Conservation (phyloP, 2,329 filamentous ascomycete species). For the Ophiostoma sp. region DNA sequence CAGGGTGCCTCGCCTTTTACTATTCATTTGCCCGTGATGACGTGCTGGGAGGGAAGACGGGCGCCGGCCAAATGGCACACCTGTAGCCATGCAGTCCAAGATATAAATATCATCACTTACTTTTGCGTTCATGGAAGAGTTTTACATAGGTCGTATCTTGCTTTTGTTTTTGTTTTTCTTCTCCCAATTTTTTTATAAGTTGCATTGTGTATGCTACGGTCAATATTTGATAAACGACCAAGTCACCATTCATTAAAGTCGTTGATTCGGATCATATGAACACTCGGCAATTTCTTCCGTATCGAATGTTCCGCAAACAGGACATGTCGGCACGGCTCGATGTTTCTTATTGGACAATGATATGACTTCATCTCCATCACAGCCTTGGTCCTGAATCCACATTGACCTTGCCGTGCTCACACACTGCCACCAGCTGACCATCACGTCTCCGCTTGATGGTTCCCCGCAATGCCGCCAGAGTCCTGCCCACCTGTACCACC, state of each 20-base stretch:
- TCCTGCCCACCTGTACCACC: slow-evolving; percentile 1
- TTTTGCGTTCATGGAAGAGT: too few species aligned
- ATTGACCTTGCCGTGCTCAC: background rate
- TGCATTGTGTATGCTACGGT: too few species aligned
- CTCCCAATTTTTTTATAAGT: too few species aligned
- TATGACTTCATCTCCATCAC: background rate
- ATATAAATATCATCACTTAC: too few species aligned
- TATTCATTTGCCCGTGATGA: slow-evolving; percentile 1
- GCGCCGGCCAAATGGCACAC: background rate
- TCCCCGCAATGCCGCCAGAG: background rate
- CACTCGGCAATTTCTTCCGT: background rate
- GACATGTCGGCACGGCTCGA: background rate
- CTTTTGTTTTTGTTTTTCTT: too few species aligned
- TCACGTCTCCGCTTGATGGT: background rate
- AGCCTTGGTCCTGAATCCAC: background rate
- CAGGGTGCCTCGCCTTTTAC: slow-evolving; percentile 4
- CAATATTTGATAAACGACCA: too few species aligned
- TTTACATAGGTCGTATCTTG: too few species aligned
- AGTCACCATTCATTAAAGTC: too few species aligned
- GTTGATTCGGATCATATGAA: background rate
- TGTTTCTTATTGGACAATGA: background rate
- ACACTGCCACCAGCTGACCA: background rate
- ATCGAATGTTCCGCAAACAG: too few species aligned
- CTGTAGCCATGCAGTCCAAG: background rate
- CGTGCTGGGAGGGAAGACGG: background rate